These are phyloP conservation scores for Colletotrichum karsti DNA, from an alignment of 2,329 filamentous ascomycete species.

Conservation along the genomic window DNA sequence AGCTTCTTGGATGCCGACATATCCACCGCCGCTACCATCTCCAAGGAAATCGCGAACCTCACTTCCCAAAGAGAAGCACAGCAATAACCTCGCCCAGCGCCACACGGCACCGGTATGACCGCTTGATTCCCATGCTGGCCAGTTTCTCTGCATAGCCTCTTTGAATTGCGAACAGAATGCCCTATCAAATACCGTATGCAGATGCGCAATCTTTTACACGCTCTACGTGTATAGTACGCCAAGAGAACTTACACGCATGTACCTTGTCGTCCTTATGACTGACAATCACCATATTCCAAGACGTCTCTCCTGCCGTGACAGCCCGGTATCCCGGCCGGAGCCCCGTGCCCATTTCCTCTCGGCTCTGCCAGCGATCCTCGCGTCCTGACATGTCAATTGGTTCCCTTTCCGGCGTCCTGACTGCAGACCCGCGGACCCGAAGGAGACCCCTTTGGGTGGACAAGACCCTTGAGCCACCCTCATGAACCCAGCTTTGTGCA, in stretches of 20 bases:
- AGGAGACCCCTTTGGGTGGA: neutral
- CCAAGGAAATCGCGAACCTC: neutral
- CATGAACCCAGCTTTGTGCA: neutral
- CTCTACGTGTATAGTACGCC: neutral
- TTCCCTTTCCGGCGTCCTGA: neutral
- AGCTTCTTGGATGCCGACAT: slow-evolving; percentile 18
- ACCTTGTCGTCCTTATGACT: neutral
- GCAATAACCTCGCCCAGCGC: neutral
- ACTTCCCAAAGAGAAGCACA: neutral
- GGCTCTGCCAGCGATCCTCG: neutral
- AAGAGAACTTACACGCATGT: slow-evolving; percentile 2
- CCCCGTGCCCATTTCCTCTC: neutral
- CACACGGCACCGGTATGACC: slow-evolving; percentile 5
- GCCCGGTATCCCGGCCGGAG: slow-evolving; percentile 13
- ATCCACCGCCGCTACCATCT: slow-evolving; percentile 9
- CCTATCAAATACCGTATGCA: neutral
- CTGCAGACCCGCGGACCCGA: slow-evolving; percentile 6
- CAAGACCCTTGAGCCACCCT: slow-evolving; percentile 10
- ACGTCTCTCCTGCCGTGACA: slow-evolving; percentile 6
- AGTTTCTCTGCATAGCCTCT: neutral
- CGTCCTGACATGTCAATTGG: neutral
- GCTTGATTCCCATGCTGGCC: neutral
- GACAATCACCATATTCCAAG: neutral
- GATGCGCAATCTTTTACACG: neutral
- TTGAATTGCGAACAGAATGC: neutral